Conservation (phyloP, 73 alveolate genomes). For the Paramecium biaurelia region DNA sequence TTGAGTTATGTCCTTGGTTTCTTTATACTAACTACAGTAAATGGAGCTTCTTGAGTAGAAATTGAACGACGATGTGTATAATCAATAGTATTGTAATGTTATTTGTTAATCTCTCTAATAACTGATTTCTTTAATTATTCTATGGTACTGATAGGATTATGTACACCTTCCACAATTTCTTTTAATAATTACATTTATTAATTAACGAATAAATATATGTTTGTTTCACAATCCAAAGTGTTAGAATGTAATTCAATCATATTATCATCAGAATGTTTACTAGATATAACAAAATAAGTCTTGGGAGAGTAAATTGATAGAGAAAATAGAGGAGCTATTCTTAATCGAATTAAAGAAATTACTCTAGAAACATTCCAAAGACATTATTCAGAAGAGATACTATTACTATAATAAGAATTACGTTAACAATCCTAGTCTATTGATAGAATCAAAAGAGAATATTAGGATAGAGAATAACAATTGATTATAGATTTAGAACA, state of each 20-base stretch:
- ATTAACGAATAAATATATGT: constrained; percentile 7
- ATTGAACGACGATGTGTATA: neutral
- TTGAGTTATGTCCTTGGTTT: neutral
- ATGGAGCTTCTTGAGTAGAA: neutral
- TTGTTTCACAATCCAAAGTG: neutral
- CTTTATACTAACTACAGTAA: neutral
- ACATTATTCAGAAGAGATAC: neutral
- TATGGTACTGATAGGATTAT: neutral
- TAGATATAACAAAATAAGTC: neutral
- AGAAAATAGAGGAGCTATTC: neutral
- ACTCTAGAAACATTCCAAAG: neutral
- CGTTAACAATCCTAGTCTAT: neutral
- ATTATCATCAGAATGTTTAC: neutral
- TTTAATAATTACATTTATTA: constrained; percentile 6
- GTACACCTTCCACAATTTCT: constrained; percentile 25
- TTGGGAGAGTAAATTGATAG: neutral
- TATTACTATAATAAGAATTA: neutral
- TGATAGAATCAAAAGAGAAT: neutral
- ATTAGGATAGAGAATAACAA: neutral
- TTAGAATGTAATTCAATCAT: neutral
- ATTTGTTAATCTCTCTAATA: neutral
- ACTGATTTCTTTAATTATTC: neutral
- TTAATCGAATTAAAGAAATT: neutral
- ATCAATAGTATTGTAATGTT: neutral
- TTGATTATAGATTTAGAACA: neutral